Conservation (phyloP, 768 basidiomycete genomes). For the Rhodotorula taiwanensis region DNA sequence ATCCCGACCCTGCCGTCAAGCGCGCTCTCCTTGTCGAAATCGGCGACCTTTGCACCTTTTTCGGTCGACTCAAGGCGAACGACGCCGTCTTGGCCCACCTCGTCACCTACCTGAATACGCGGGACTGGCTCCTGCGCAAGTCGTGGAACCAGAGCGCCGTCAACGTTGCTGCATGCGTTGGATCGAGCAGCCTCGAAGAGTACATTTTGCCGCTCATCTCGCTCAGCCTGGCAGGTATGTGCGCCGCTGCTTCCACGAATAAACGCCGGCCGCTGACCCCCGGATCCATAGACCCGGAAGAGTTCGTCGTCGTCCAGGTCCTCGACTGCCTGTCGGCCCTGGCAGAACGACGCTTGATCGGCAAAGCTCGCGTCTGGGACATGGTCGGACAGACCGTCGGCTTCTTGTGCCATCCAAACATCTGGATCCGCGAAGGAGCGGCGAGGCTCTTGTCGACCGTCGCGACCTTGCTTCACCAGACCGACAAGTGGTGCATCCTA, state of each 20-base stretch:
- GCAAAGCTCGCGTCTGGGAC: conserved; percentile 96
- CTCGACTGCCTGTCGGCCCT: conserved; percentile 78
- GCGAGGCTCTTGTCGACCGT: conserved; percentile 82
- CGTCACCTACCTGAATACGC: conserved; percentile 76
- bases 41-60: conserved; percentile 81
- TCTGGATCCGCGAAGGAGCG: conserved; percentile 89
- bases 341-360: conserved; percentile 80
- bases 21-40: conserved; percentile 82
- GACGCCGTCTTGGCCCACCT: conserved; percentile 86
- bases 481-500: conserved; percentile 94
- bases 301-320: conserved; percentile 85
- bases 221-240: conserved; percentile 80
- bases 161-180: conserved; percentile 89
- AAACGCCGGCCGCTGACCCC: not conserved
- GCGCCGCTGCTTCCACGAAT: not conserved
- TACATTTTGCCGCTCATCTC: conserved; percentile 96
- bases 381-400: conserved; percentile 79
- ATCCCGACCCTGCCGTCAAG: conserved; percentile 81
- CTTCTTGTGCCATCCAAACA: conserved; percentile 89
- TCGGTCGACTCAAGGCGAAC: conserved; percentile 86
- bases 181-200: conserved; percentile 82
- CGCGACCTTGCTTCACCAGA: conserved; percentile 68
- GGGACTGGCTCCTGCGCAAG: conserved; percentile 73
- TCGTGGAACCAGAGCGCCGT: conserved; percentile 95
- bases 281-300: conserved; percentile 69